A percentile compares a stretch with the other conserved stretches of the same genome.
Evolutionary conservation across 202 grass and related monocot species (phyloP).

Genomic region (Cymbopogon flexuosus): DNA sequence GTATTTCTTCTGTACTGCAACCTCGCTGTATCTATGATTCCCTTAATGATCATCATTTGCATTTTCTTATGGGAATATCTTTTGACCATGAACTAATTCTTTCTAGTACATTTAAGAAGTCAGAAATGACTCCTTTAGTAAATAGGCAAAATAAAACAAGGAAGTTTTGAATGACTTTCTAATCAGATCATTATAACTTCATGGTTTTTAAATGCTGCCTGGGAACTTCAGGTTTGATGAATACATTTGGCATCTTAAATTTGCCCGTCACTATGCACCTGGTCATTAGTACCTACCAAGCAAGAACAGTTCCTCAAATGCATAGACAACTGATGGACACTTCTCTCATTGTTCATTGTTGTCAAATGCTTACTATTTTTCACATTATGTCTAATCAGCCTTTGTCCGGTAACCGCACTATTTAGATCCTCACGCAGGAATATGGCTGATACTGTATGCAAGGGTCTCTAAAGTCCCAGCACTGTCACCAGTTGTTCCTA

Average conservation of each 20-base stretch:
- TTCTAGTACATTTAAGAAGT: not conserved
- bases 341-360: slow-evolving; percentile 6
- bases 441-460: slow-evolving; percentile 5
- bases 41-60: not conserved
- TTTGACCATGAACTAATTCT: slow-evolving; percentile 11
- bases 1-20: not conserved
- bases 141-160: slow-evolving; percentile 11
- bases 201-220: slow-evolving; percentile 9
- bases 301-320: not conserved
- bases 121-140: not conserved
- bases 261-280: not conserved
- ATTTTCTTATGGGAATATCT: not conserved
- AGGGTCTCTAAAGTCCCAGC: not conserved
- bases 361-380: slow-evolving; percentile 3
- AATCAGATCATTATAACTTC: not conserved
- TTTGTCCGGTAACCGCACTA: not conserved
- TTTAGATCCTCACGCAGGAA: slow-evolving; percentile 8
- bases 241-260: slow-evolving; percentile 9
- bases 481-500: not conserved
- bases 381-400: not conserved
- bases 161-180: not conserved
- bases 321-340: not conserved
- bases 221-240: not conserved
- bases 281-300: not conserved
- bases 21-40: not conserved